Conservation (phyloP, 495 filamentous ascomycete species). For the Penicillium parvum region DNA sequence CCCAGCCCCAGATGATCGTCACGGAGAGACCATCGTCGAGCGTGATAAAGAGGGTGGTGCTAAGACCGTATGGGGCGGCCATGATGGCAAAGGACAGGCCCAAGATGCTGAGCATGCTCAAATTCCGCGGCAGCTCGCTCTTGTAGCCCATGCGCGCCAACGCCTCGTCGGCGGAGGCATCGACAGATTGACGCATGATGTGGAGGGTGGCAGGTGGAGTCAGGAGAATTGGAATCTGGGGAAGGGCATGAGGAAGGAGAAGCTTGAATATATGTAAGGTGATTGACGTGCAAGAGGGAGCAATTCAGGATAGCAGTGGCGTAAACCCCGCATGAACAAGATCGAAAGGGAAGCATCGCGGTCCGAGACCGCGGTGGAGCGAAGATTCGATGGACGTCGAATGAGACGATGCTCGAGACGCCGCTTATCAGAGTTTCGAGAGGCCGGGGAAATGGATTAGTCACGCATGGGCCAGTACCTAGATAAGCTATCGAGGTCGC, state of each 20-base stretch:
- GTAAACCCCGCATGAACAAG: slow-evolving; percentile 24
- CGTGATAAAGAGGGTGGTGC: slow-evolving; percentile 66
- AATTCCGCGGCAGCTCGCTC: slow-evolving; percentile 54
- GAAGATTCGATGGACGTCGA: slow-evolving; percentile 1
- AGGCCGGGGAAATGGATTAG: neutral
- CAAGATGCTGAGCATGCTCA: slow-evolving; percentile 63
- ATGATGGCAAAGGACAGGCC: slow-evolving; percentile 58
- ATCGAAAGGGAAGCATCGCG: slow-evolving; percentile 21
- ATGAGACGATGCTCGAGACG: slow-evolving; percentile 6
- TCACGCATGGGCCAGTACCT: too few species aligned
- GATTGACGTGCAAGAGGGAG: neutral
- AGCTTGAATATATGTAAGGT: slow-evolving; percentile 14
- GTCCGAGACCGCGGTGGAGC: slow-evolving; percentile 26
- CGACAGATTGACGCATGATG: slow-evolving; percentile 25
- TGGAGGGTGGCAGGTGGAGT: neutral
- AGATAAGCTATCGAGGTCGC: too few species aligned
- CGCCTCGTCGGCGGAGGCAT: slow-evolving; percentile 47
- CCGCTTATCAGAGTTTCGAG: slow-evolving; percentile 10
- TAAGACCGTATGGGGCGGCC: slow-evolving; percentile 62
- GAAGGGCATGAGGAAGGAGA: slow-evolving; percentile 2
- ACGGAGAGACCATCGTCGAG: slow-evolving; percentile 61
- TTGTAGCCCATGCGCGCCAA: slow-evolving; percentile 62
- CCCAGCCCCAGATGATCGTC: slow-evolving; percentile 65
- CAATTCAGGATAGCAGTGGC: neutral
- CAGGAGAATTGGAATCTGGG: slow-evolving; percentile 5